A percentile compares a stretch with the other conserved stretches of the same genome.
Conservation (phyloP, 1,284 basidiomycete species). For the Spongispora temasekensis region DNA sequence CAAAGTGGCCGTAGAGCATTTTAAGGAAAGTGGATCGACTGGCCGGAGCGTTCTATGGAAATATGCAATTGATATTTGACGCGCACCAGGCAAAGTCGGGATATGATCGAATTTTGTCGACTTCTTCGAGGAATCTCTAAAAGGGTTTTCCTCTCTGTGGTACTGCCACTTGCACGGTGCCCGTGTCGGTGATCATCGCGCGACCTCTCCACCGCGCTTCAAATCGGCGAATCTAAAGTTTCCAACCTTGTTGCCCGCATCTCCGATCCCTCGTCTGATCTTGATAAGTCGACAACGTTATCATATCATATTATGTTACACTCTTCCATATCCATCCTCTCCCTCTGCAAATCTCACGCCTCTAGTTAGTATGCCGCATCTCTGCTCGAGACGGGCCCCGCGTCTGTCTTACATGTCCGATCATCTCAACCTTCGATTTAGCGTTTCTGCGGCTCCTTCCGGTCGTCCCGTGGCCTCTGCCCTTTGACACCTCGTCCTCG, state of each 20-base stretch:
- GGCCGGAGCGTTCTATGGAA: constrained; percentile 37
- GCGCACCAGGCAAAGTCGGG: constrained; percentile 34
- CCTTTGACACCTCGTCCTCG: constrained; percentile 14
- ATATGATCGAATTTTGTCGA: constrained; percentile 36
- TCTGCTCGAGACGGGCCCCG: constrained; percentile 6
- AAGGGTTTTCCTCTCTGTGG: constrained; percentile 29
- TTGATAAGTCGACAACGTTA: constrained; percentile 33
- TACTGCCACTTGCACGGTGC: constrained; percentile 25
- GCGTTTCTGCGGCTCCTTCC: constrained; percentile 24
- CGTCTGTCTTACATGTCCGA: constrained; percentile 12
- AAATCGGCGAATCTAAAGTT: constrained; percentile 38
- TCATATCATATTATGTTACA: constrained; percentile 30
- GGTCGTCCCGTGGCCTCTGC: constrained; percentile 10
- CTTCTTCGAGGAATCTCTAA: constrained; percentile 27
- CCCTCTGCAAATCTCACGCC: constrained; percentile 32
- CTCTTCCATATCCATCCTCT: constrained; percentile 18
- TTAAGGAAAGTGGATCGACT: constrained; percentile 27
- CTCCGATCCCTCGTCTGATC: constrained; percentile 35
- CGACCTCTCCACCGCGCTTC: too few species aligned
- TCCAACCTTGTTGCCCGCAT: constrained; percentile 27
- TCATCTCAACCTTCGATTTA: constrained; percentile 34
- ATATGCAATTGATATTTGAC: constrained; percentile 37
- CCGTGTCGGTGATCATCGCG: constrained; percentile 31
- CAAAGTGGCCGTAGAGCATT: constrained; percentile 27
- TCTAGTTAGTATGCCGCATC: too few species aligned